Conservation (phyloP, 164 flowering plant species). For the Euptelea pleiosperma region DNA sequence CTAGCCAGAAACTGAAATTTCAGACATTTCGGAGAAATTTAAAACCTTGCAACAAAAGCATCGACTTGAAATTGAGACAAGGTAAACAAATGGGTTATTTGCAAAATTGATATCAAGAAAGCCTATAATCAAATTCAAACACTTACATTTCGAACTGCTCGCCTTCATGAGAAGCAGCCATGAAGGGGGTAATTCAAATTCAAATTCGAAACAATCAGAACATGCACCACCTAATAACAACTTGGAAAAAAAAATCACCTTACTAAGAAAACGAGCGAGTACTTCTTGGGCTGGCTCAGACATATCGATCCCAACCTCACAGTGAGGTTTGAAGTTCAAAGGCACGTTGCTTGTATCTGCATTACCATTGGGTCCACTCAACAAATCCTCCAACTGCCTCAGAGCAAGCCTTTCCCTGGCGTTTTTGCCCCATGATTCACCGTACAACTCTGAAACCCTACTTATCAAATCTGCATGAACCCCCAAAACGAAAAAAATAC, state of each 20-base stretch:
- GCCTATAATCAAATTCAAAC: too few relatives aligned
- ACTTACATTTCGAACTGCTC: too few relatives aligned
- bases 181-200: not conserved
- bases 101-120: too few relatives aligned
- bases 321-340: not conserved
- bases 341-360: not conserved
- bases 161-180: too few relatives aligned
- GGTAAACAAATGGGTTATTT: too few relatives aligned
- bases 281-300: constrained; percentile 42
- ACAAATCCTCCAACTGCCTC: constrained; percentile 48
- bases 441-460: constrained; percentile 29
- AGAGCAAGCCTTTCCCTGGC: constrained; percentile 50
- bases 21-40: too few relatives aligned
- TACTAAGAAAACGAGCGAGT: constrained; percentile 25
- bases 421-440: constrained; percentile 20
- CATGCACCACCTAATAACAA: too few relatives aligned
- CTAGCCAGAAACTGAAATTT: too few relatives aligned
- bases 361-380: constrained; percentile 1
- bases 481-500: not conserved
- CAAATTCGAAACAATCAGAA: too few relatives aligned
- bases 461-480: constrained; percentile 37
- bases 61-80: too few relatives aligned
- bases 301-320: constrained; percentile 24
- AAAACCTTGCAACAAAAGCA: too few relatives aligned
- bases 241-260: constrained; percentile 26